phyloP scores from a whole-genome alignment of 495 filamentous ascomycete genomes.

The Apiosordaria backusii region DNA sequence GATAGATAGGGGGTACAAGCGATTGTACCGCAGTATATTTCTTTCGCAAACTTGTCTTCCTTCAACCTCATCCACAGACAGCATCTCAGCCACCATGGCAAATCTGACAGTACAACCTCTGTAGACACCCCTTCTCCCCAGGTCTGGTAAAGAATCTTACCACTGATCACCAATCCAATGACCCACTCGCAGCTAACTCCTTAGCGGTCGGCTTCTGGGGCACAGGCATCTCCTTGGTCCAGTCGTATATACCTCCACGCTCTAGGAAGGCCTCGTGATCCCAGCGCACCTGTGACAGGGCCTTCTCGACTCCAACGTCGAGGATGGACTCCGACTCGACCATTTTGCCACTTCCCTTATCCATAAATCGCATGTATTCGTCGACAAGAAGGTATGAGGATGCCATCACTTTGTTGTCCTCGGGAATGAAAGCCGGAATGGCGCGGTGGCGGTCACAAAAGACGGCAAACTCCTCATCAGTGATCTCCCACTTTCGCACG shows the following conservation, averaged over 20 bases:
- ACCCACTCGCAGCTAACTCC: no score
- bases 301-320: slow-evolving; percentile 50
- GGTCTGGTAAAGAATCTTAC: no score
- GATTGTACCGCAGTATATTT: no score
- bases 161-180: no score
- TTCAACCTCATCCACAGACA: neutral
- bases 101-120: no score
- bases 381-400: slow-evolving; percentile 53
- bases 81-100: neutral
- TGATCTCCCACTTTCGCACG: slow-evolving; percentile 46
- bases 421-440: slow-evolving; percentile 44
- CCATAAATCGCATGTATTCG: slow-evolving; percentile 55
- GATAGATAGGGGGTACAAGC: no score
- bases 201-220: slow-evolving; percentile 4
- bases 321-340: slow-evolving; percentile 43
- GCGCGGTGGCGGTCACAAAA: slow-evolving; percentile 49
- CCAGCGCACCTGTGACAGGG: slow-evolving; percentile 49
- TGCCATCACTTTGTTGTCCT: slow-evolving; percentile 53
- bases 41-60: neutral
- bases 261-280: slow-evolving; percentile 46
- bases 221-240: slow-evolving; percentile 34
- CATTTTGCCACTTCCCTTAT: slow-evolving; percentile 43
- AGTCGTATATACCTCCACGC: slow-evolving; percentile 54
- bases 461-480: slow-evolving; percentile 43
- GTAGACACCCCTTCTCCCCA: no score